Conservation (phyloP, 805 yeast species). For the Blastobotrys terrestris region DNA sequence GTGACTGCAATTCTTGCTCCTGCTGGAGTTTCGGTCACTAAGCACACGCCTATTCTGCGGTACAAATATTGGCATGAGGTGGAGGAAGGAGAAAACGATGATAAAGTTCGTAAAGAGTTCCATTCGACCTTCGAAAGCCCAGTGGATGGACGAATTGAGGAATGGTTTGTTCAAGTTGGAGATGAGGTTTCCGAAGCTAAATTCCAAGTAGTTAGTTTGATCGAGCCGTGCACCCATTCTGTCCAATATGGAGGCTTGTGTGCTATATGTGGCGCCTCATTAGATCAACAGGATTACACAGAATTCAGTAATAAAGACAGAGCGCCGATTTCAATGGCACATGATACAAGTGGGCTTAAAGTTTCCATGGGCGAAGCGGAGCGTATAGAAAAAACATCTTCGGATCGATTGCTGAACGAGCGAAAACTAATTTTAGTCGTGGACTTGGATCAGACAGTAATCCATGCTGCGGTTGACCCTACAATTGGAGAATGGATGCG, state of each 20-base stretch:
- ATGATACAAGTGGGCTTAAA: conserved; percentile 76
- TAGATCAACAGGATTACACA: conserved; percentile 65
- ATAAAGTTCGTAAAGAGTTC: conserved; percentile 33
- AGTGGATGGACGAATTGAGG: conserved; percentile 58
- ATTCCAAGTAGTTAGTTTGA: conserved; percentile 49
- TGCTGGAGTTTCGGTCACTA: conserved; percentile 42
- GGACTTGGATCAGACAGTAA: conserved; percentile 94
- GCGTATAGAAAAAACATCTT: conserved; percentile 64
- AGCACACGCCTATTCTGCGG: conserved; percentile 49
- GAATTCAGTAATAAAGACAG: conserved; percentile 63
- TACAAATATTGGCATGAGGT: conserved; percentile 61
- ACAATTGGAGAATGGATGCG: conserved; percentile 94
- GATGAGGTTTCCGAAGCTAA: conserved; percentile 48
- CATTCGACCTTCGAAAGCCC: conserved; percentile 68
- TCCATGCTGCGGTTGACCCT: conserved; percentile 97
- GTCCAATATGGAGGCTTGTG: conserved; percentile 94
- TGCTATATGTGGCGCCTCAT: conserved; percentile 81
- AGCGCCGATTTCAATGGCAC: conserved; percentile 84
- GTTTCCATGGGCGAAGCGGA: conserved; percentile 84
- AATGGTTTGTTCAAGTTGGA: conserved; percentile 46
- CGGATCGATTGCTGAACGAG: conserved; percentile 52
- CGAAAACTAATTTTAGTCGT: conserved; percentile 82
- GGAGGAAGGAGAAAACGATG: conserved; percentile 34
- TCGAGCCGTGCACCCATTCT: conserved; percentile 85
- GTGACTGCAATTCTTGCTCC: conserved; percentile 44